Evolutionary conservation across 1,284 basidiomycete genomes (phyloP), one percentile per base, ranked within the genome.

Genomic region (Baeospora myosura): DNA sequence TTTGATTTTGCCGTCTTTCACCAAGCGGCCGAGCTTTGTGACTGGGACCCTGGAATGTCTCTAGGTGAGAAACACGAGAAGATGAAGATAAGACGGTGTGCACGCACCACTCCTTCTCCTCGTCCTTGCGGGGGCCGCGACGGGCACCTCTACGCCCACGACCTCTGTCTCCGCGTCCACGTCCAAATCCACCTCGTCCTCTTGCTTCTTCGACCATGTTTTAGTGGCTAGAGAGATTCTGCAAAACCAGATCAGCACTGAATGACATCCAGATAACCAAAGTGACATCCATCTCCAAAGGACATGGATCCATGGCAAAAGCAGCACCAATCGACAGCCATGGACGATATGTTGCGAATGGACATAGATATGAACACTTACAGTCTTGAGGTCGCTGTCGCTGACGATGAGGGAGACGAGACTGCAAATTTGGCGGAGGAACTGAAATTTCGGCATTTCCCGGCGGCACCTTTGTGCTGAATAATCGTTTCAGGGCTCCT

Each of bases 1-100:
- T 75, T 96, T 97, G 78, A 99, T 97, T 76, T 98, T 98, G 61
- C 94, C 94, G 61, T 98, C 96, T 75, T 97, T 98, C 44, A 98
- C 95, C 59, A 99, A 83, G 69, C 95, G 94, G 51, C 95, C 95
- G 56, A 99, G 89, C 68, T 98, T 98, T 67, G 95, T 98, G 68
- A 98, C 96, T 60, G 95, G 95, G 52, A 88, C 85, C 92, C 92
- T 93, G 53, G 24, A 44, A 28, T 12, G 30, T 42, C 5, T 42
- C 25, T 34, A 42, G 20, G 22, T 14, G n/a, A n/a, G n/a, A n/a
- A n/a, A n/a, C n/a, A n/a, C n/a, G 12, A 38, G 24, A 11, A 43
- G 25, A 18, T 22, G 23, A 18, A 21, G 30, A 22, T 24, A 22
- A 14, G 47, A 49, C 41, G 21, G 32, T 36, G 21, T 32, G 34